Percentiles rank a stretch among this genome's conserved stretches.
phyloP scores from a whole-genome alignment of 257 asterid species.

The Petunia secreta region DNA sequence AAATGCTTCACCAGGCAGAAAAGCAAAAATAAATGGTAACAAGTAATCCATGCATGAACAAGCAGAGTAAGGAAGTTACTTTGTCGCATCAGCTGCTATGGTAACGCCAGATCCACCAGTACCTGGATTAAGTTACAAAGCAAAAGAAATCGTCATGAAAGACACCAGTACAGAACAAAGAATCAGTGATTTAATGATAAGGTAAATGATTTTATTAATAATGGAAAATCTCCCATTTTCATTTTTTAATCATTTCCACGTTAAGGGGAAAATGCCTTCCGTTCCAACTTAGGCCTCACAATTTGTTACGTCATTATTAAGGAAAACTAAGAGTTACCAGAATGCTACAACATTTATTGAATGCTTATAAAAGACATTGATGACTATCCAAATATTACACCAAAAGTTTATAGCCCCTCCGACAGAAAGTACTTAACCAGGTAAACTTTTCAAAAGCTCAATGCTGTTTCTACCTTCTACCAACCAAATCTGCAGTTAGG shows the following conservation, averaged over 20 bases:
- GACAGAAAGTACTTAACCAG: too few species aligned
- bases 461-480: too few species aligned
- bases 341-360: neutral
- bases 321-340: neutral
- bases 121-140: conserved; percentile 51
- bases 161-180: neutral
- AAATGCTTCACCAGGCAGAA: conserved; percentile 13
- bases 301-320: neutral
- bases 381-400: neutral
- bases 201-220: too few species aligned
- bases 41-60: neutral
- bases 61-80: conserved; percentile 52
- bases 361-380: neutral
- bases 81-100: conserved; percentile 79
- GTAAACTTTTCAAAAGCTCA: too few species aligned
- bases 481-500: too few species aligned
- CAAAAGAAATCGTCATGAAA: conserved; percentile 17
- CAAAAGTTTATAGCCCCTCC: neutral
- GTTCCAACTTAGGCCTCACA: neutral
- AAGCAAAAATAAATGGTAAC: conserved; percentile 1
- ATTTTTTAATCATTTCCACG: neutral
- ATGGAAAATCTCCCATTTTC: neutral
- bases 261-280: neutral
- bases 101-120: conserved; percentile 60
- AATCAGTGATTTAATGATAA: neutral